Conservation (phyloP, 2,329 filamentous ascomycete genomes). For the Canariomyces notabilis region DNA sequence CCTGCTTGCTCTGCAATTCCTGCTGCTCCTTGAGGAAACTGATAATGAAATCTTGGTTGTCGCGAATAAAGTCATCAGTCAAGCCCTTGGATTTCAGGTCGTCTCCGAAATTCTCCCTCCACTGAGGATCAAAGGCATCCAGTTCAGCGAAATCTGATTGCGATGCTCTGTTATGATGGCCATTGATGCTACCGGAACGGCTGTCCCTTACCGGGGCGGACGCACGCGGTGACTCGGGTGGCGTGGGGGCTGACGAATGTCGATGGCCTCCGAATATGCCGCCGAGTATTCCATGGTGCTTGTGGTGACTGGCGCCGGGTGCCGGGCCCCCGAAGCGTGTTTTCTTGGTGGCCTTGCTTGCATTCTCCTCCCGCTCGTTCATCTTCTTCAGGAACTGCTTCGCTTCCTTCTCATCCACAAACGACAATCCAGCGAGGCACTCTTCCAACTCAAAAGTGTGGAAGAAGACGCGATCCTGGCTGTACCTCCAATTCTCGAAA, state of each 20-base stretch:
- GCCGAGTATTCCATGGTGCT: slow-evolving; percentile 48
- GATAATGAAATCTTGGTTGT: slow-evolving; percentile 65
- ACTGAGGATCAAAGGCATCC: slow-evolving; percentile 59
- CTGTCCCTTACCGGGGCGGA: slow-evolving; percentile 34
- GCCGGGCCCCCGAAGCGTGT: slow-evolving; percentile 64
- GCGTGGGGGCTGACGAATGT: slow-evolving; percentile 53
- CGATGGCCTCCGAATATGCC: slow-evolving; percentile 58
- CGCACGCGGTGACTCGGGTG: slow-evolving; percentile 51
- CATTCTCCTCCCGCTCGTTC: slow-evolving; percentile 92
- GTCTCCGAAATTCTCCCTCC: slow-evolving; percentile 62
- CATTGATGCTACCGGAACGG: slow-evolving; percentile 43
- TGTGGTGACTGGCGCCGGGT: slow-evolving; percentile 35
- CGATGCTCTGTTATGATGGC: slow-evolving; percentile 31
- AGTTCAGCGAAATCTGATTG: slow-evolving; percentile 56
- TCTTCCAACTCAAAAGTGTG: slow-evolving; percentile 95
- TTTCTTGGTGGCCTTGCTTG: slow-evolving; percentile 76
- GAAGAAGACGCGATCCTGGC: slow-evolving; percentile 96
- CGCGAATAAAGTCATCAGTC: slow-evolving; percentile 61
- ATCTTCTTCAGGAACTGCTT: slow-evolving; percentile 97
- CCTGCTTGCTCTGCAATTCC: slow-evolving; percentile 34
- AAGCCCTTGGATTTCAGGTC: slow-evolving; percentile 58
- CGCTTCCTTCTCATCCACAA: slow-evolving; percentile 95
- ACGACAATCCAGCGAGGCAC: slow-evolving; percentile 83
- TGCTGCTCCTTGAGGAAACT: slow-evolving; percentile 58
- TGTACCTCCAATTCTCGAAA: slow-evolving; percentile 91